Percentiles rank a stretch among this genome's conserved stretches.
Evolutionary conservation across 495 filamentous ascomycete species (phyloP).

Genomic region (Penicillium taxi): DNA sequence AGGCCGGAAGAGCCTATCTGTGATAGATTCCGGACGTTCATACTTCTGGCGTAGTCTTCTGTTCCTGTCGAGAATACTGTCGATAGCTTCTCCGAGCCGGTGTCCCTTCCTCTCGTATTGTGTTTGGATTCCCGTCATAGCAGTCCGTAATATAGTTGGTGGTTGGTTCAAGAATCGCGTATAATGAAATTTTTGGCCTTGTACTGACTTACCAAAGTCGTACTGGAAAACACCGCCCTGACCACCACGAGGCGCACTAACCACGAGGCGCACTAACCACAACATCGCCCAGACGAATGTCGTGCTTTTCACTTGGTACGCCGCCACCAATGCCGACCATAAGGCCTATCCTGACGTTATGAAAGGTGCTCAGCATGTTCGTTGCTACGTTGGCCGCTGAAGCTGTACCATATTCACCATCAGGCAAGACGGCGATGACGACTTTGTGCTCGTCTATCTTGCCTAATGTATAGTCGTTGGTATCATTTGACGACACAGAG

Average conservation of each 20-base stretch:
- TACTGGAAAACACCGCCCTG: slow-evolving; percentile 33
- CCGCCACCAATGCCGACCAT: slow-evolving; percentile 23
- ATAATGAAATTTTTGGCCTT: slow-evolving; percentile 8
- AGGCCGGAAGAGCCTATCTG: slow-evolving; percentile 28
- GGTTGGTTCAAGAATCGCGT: slow-evolving; percentile 31
- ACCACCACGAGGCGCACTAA: too few relatives aligned
- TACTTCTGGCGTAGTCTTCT: slow-evolving; percentile 18
- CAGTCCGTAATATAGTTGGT: slow-evolving; percentile 13
- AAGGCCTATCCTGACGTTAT: slow-evolving; percentile 10
- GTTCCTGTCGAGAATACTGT: slow-evolving; percentile 10
- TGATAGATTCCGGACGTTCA: slow-evolving; percentile 15
- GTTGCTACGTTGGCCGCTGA: slow-evolving; percentile 20
- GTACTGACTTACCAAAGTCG: slow-evolving; percentile 27
- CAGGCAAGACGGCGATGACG: slow-evolving; percentile 4
- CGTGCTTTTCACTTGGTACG: slow-evolving; percentile 14
- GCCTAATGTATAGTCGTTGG: slow-evolving; percentile 30
- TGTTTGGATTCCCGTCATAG: slow-evolving; percentile 10
- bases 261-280: slow-evolving; percentile 30
- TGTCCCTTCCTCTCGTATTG: slow-evolving; percentile 13
- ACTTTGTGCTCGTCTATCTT: slow-evolving; percentile 23
- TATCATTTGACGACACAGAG: slow-evolving; percentile 9
- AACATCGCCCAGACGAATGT: slow-evolving; percentile 17
- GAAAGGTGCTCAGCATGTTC: slow-evolving; percentile 20
- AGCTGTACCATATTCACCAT: slow-evolving; percentile 3
- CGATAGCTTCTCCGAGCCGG: slow-evolving; percentile 15